Conservation (phyloP, 805 yeast species). For the Teunomyces atbi region DNA sequence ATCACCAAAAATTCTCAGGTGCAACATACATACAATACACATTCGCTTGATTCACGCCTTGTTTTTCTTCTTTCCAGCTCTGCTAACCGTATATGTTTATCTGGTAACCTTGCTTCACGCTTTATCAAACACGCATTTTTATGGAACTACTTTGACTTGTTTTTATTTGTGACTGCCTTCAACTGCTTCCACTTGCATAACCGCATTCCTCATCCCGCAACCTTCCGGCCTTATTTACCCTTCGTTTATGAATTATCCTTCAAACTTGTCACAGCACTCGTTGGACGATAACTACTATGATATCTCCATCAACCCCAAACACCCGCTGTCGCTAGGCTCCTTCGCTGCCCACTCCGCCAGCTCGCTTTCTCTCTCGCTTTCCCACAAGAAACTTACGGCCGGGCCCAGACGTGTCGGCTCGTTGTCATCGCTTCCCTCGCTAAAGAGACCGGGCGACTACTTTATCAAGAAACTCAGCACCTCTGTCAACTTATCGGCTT, state of each 20-base stretch:
- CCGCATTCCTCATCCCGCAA: not conserved
- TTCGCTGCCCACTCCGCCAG: constrained; percentile 2
- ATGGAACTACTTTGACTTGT: too few species aligned
- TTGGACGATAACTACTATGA: constrained; percentile 29
- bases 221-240: not conserved
- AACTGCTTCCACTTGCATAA: not conserved
- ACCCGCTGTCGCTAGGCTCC: not conserved
- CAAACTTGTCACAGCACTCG: constrained; percentile 18
- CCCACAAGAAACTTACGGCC: constrained; percentile 17
- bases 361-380: constrained; percentile 8
- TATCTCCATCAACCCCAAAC: constrained; percentile 13
- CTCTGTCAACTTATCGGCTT: constrained; percentile 14
- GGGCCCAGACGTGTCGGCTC: constrained; percentile 30
- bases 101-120: not conserved
- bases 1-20: not conserved
- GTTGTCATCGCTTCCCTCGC: constrained; percentile 18
- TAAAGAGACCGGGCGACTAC: constrained; percentile 43
- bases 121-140: not conserved
- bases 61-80: too few species aligned
- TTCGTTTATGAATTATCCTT: constrained; percentile 7
- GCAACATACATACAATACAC: not conserved
- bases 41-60: not conserved
- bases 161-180: too few species aligned
- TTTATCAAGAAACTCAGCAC: constrained; percentile 31
- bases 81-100: too few species aligned